Conservation (phyloP, 768 basidiomycete species). For the Pulveroboletus sp. region DNA sequence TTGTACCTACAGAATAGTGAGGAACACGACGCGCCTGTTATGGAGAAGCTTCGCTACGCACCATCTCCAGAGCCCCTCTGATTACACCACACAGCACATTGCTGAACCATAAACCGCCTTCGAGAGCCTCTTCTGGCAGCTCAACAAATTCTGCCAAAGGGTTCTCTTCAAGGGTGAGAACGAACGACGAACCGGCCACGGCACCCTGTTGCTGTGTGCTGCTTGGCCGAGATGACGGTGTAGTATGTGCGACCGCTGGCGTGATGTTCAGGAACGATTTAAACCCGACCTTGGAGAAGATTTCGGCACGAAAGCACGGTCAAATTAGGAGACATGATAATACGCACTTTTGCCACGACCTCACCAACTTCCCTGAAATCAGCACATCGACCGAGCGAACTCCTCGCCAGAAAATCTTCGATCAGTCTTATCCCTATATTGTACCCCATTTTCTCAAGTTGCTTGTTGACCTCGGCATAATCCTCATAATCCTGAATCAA, state of each 20-base stretch:
- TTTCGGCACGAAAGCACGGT: neutral
- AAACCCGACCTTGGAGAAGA: constrained; percentile 76
- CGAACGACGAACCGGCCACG: constrained; percentile 59
- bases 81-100: constrained; percentile 94
- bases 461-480: constrained; percentile 90
- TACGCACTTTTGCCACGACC: constrained; percentile 82
- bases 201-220: constrained; percentile 39
- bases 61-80: constrained; percentile 94
- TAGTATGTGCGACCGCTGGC: constrained; percentile 70
- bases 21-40: constrained; percentile 6
- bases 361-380: constrained; percentile 96
- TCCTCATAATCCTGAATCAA: constrained; percentile 99
- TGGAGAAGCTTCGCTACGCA: constrained; percentile 32
- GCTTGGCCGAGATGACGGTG: constrained; percentile 47
- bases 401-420: constrained; percentile 94
- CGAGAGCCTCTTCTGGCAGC: constrained; percentile 86
- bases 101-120: constrained; percentile 94
- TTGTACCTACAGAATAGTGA: constrained; percentile 62
- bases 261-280: constrained; percentile 95
- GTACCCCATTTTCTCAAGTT: constrained; percentile 99
- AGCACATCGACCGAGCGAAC: constrained; percentile 83
- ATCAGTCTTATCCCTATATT: constrained; percentile 95
- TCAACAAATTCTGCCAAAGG: constrained; percentile 97
- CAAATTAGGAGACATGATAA: neutral
- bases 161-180: constrained; percentile 89